Conservation (phyloP, 805 yeast genomes). For the Priceomyces haplophilus region DNA sequence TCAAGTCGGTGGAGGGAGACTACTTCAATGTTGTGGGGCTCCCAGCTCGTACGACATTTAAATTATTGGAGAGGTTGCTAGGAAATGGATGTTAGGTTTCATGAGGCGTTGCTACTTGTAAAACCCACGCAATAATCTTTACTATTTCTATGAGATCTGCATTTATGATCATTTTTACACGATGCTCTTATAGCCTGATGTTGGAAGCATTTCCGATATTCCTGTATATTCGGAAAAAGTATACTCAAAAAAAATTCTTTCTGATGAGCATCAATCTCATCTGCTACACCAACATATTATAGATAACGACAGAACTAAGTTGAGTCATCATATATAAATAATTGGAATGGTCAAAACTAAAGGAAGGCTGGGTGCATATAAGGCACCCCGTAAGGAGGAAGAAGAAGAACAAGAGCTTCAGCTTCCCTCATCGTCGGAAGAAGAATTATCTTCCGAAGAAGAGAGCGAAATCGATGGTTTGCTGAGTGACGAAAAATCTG, state of each 20-base stretch:
- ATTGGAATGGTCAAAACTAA: conserved; percentile 1
- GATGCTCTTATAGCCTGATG: too few relatives aligned
- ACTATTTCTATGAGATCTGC: too few relatives aligned
- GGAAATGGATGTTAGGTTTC: too few relatives aligned
- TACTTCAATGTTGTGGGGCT: conserved; percentile 84
- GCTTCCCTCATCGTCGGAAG: conserved; percentile 15
- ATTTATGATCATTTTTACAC: too few relatives aligned
- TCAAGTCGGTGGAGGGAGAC: conserved; percentile 70
- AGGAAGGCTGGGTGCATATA: not conserved
- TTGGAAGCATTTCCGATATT: not conserved
- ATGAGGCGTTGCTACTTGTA: too few relatives aligned
- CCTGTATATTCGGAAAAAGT: not conserved
- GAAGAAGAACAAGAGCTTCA: conserved; percentile 14
- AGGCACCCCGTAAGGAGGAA: conserved; percentile 11
- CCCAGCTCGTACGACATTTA: conserved; percentile 62
- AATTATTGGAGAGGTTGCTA: conserved; percentile 16
- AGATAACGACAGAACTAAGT: not conserved
- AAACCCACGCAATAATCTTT: too few relatives aligned
- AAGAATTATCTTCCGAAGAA: conserved; percentile 22
- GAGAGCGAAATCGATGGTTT: conserved; percentile 19
- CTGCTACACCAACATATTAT: not conserved
- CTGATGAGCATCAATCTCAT: conserved; percentile 2
- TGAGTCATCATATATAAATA: not conserved
- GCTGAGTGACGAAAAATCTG: conserved; percentile 9
- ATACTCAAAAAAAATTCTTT: conserved; percentile 1